phyloP scores from a whole-genome alignment of 768 basidiomycete genomes.

The Auricularia cornea region DNA sequence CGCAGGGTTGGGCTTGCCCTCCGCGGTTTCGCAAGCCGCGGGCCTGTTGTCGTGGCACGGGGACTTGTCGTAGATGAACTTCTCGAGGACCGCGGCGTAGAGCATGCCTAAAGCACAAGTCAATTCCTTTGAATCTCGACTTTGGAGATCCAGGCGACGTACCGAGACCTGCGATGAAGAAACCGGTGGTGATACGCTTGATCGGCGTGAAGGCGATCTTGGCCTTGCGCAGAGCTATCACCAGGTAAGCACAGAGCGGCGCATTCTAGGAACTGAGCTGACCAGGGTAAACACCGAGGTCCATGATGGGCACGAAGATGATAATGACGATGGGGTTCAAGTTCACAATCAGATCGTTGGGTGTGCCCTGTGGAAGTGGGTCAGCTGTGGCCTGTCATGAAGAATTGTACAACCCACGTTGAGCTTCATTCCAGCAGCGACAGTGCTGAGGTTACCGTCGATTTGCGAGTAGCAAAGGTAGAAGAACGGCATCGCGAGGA shows the following conservation, averaged over 20 bases:
- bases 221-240: not conserved
- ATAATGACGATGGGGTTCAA: constrained; percentile 5
- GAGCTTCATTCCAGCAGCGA: constrained; percentile 6
- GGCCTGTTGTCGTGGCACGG: constrained; percentile 39
- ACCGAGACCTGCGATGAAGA: constrained; percentile 3
- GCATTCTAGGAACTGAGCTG: too few relatives aligned
- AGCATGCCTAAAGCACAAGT: not conserved
- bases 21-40: constrained; percentile 28
- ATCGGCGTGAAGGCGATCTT: constrained; percentile 10
- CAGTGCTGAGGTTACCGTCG: constrained; percentile 6
- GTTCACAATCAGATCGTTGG: constrained; percentile 2
- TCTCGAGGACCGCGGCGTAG: constrained; percentile 5
- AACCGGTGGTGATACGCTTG: constrained; percentile 7
- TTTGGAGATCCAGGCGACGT: not conserved
- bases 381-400: not conserved
- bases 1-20: constrained; percentile 26
- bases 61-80: constrained; percentile 22
- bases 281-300: not conserved
- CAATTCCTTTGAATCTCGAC: not conserved
- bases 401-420: not conserved
- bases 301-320: not conserved
- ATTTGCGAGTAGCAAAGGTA: constrained; percentile 5
- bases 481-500: constrained; percentile 6
- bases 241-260: too few relatives aligned
- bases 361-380: not conserved